phyloP scores from a whole-genome alignment of 805 yeast genomes.

The Wickerhamomyces kurtzmanii region DNA sequence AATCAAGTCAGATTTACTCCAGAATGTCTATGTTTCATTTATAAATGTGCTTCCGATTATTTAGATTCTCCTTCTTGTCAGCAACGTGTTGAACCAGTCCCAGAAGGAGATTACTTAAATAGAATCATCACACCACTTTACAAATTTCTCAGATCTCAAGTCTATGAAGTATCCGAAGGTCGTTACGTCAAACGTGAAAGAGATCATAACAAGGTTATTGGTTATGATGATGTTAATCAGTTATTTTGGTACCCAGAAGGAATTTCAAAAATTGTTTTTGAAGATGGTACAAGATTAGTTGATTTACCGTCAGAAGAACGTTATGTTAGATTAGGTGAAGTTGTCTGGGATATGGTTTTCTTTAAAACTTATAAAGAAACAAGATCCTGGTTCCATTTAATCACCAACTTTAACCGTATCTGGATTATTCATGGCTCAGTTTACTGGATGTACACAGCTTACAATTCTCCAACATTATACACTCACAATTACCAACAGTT shows the following conservation, averaged over 20 bases:
- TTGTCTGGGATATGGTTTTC: constrained; percentile 85
- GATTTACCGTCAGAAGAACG: constrained; percentile 89
- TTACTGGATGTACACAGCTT: constrained; percentile 93
- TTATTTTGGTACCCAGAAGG: constrained; percentile 99
- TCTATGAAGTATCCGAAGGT: constrained; percentile 73
- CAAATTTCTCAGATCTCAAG: constrained; percentile 70
- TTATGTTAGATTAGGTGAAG: constrained; percentile 82
- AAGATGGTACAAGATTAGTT: constrained; percentile 86
- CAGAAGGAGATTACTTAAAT: constrained; percentile 85
- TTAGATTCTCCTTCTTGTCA: constrained; percentile 83
- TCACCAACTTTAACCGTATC: constrained; percentile 95
- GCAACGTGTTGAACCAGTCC: constrained; percentile 73
- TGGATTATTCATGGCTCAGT: constrained; percentile 89
- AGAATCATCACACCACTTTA: constrained; percentile 89
- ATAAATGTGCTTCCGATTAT: constrained; percentile 91
- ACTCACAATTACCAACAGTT: constrained; percentile 81
- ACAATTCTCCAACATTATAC: constrained; percentile 85
- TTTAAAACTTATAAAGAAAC: constrained; percentile 93
- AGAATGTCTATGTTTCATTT: constrained; percentile 87
- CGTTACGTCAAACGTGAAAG: constrained; percentile 77
- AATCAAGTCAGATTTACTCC: constrained; percentile 90
- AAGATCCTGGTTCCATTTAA: constrained; percentile 94
- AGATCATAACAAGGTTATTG: constrained; percentile 73
- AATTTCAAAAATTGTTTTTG: constrained; percentile 81
- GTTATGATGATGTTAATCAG: constrained; percentile 98